Base-by-base conservation (phyloP, 805 yeast genomes). In the Candida yuanshanica region DNA sequence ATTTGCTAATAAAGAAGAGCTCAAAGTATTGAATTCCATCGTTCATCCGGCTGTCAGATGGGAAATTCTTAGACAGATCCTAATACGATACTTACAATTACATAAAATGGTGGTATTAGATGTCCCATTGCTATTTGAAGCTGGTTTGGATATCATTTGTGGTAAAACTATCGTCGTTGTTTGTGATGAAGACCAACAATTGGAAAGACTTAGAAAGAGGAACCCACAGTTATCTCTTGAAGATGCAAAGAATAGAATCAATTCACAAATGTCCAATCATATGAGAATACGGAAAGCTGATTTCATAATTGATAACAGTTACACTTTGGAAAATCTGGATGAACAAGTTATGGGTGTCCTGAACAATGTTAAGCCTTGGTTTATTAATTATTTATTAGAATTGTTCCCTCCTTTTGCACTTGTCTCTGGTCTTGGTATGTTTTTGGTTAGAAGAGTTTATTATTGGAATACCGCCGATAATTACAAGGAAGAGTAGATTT, bases 71-170 rank as follows among this genome's bases (percentile, higher is more conserved):
- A 64, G 71, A 62, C 75, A 74, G 50, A 64, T 87, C 1, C 27
- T 82, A 2, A 44, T 49, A 38, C 75, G 76, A 14, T 93, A 89
- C 71, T 23, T 87, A 12, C 47, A 58, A 9, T 77, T 87, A 12
- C 56, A 76, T 34, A 59, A 68, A 12, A 51, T 88, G 55, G 89
- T 88, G 4, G 64, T 93, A 0, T 62, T 93, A 37, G 99, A 93
- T 55, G 91, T 95, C 3, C 99, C 99, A 1, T 65, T 93, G 29
- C 65, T 93, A 16, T 93, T 86, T 60, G 99, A 93, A 59, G 73
- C 88, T 26, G 76, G 79, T 2, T 66, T 91, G 50, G 79, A 87
- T 55, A 52, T 58, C 35, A 63, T 82, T 20, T 91, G 98, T 58
- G 95, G 93, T 0, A 57, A 67, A 9, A 74, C 81, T 0, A 59